phyloP scores from a whole-genome alignment of 768 basidiomycete genomes.

The Podaxis sp. region DNA sequence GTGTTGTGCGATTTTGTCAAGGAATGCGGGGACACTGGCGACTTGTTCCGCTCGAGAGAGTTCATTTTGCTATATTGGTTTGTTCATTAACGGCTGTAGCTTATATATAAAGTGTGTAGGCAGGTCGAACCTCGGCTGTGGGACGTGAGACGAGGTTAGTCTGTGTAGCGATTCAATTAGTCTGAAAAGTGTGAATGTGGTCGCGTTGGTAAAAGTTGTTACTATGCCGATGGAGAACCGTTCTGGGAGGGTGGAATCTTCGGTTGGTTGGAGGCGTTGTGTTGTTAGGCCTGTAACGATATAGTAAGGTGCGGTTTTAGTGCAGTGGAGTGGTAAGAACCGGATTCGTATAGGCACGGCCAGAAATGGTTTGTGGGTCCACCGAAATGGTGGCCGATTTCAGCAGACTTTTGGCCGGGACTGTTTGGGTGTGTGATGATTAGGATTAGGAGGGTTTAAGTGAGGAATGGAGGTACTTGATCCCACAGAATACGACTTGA shows the following conservation, averaged over 20 bases:
- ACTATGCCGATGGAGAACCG: constrained; percentile 65
- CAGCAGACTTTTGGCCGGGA: constrained; percentile 65
- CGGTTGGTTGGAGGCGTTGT: constrained; percentile 42
- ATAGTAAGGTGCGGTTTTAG: not conserved
- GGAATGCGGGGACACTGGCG: constrained; percentile 49
- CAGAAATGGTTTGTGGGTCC: constrained; percentile 83
- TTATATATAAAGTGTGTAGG: not conserved
- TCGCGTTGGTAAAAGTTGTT: not conserved
- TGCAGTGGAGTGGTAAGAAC: constrained; percentile 24
- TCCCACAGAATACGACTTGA: constrained; percentile 79
- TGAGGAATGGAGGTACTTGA: constrained; percentile 50
- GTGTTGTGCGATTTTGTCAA: constrained; percentile 52
- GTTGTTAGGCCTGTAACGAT: constrained; percentile 49
- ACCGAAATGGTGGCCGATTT: constrained; percentile 74
- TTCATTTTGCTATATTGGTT: constrained; percentile 42
- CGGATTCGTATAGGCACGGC: constrained; percentile 63
- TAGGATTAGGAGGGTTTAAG: not conserved
- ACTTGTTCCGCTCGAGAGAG: constrained; percentile 48
- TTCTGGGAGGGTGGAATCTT: constrained; percentile 59
- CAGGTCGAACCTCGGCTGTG: constrained; percentile 48
- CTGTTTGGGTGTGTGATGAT: constrained; percentile 25
- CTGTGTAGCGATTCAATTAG: constrained; percentile 38
- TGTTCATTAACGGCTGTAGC: not conserved
- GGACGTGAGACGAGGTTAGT: constrained; percentile 74
- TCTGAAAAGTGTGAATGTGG: not conserved